Conservation (phyloP, 768 basidiomycete species). For the Xerocomus potaroensis region DNA sequence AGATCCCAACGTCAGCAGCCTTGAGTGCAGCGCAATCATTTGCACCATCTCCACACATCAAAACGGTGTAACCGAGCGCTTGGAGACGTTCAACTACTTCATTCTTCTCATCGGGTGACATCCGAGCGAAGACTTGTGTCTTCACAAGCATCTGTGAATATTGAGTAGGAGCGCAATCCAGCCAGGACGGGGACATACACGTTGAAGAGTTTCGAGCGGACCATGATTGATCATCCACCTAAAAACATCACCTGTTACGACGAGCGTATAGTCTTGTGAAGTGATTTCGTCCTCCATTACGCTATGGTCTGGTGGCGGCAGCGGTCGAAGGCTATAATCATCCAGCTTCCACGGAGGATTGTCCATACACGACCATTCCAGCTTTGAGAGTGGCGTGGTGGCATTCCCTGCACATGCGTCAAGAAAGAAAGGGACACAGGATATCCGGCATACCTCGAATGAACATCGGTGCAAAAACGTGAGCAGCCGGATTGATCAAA, state of each 20-base stretch:
- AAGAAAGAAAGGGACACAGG: neutral
- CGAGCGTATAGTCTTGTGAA: constrained; percentile 86
- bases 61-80: constrained; percentile 88
- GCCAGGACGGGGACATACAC: constrained; percentile 43
- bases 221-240: constrained; percentile 98
- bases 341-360: constrained; percentile 83
- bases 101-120: constrained; percentile 99
- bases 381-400: constrained; percentile 47
- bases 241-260: constrained; percentile 93
- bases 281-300: constrained; percentile 68
- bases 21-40: constrained; percentile 99
- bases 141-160: constrained; percentile 89
- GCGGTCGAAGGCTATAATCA: constrained; percentile 80
- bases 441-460: constrained; percentile 47
- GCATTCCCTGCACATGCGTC: constrained; percentile 45
- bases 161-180: neutral
- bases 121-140: constrained; percentile 93
- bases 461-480: constrained; percentile 85
- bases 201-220: constrained; percentile 87
- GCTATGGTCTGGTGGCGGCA: constrained; percentile 64
- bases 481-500: constrained; percentile 80
- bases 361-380: constrained; percentile 93
- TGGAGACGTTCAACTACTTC: constrained; percentile 96
- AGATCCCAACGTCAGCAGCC: constrained; percentile 96
- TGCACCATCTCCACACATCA: constrained; percentile 98